Evolutionary conservation across 768 basidiomycete genomes (phyloP), one percentile per base, ranked within the genome.

Genomic region (Leucocoprinus birnbaumii): DNA sequence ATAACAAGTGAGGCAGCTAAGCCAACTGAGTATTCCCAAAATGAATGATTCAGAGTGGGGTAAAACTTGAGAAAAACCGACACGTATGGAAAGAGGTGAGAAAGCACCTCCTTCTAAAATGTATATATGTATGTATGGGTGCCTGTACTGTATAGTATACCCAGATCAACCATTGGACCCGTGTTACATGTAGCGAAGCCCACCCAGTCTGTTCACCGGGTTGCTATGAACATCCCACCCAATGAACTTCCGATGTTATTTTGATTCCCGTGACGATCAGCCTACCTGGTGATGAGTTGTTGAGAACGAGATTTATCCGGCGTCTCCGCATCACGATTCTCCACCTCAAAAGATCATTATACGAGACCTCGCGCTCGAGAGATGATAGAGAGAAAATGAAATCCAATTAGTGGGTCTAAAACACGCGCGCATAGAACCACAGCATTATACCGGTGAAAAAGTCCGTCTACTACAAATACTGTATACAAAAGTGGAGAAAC

Each of bases 391-490:
- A 48, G 58, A 55, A 51, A 35, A 58, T 53, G 51, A 27, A 42
- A 67, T 68, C 65, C 64, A 54, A 67, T 69, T 67, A 66, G 50
- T 48, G 59, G 49, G 24, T 38, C 53, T 37, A 59, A 59, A 58
- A 66, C 61, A 60, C 66, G 68, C 66, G 67, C 65, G 27, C 14
- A 49, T 21, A 49, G 19, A 48, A 55, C 16, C 47, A 49, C 41
- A 55, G 48, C 54, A 55, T 55, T 55, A 54, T 40, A 49, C 37
- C 47, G 31, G 27, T 5, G 21, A 9, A 6, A 18, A 31, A 70
- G 61, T 56, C 62, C 61, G 56, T 57, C 58, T 64, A 70, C 65
- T 67, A 63, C 62, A n/a, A n/a, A n/a, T 63, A 52, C 51, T 44
- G 42, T 52, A 62, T 66, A 70, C 24, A 61, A 72, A 57, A 47